phyloP scores from a whole-genome alignment of 169 alveolate genomes.

The Plasmodium sp. region DNA sequence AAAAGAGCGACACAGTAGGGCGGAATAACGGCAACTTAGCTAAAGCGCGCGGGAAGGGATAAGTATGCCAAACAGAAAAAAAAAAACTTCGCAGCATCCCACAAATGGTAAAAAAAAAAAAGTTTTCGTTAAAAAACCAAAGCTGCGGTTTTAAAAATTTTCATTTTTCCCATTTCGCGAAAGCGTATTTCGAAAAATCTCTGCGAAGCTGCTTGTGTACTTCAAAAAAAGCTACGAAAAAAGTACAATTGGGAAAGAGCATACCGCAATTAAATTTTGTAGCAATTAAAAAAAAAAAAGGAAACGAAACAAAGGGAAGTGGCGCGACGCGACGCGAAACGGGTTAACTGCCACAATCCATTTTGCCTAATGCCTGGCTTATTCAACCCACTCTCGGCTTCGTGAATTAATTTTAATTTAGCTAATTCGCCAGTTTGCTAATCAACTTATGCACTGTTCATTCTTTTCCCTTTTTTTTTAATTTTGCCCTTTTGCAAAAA shows the following conservation, averaged over 20 bases:
- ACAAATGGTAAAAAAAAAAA: not conserved
- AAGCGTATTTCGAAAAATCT: not conserved
- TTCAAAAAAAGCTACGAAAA: not conserved
- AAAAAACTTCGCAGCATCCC: not conserved
- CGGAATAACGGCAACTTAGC: not conserved
- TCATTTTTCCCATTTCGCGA: not conserved
- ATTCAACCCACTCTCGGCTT: not conserved
- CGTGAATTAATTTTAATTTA: not conserved
- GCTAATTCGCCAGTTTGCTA: not conserved
- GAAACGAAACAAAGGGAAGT: not conserved
- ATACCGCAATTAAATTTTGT: not conserved
- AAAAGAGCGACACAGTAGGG: not conserved
- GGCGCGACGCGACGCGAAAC: not conserved
- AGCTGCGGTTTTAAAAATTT: not conserved
- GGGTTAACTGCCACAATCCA: not conserved
- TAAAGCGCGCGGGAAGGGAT: not conserved
- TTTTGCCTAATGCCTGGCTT: not conserved
- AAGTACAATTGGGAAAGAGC: not conserved
- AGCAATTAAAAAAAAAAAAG: not conserved
- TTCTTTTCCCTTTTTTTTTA: not conserved
- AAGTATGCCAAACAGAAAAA: not conserved
- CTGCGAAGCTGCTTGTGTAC: not conserved
- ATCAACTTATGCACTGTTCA: not conserved
- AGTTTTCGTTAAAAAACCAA: not conserved
- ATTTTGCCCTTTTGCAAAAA: conserved; percentile 3